Evolutionary conservation across 495 filamentous ascomycete species (phyloP), one percentile per base, ranked within the genome.

Genomic region (Mytilinidion resinicola): DNA sequence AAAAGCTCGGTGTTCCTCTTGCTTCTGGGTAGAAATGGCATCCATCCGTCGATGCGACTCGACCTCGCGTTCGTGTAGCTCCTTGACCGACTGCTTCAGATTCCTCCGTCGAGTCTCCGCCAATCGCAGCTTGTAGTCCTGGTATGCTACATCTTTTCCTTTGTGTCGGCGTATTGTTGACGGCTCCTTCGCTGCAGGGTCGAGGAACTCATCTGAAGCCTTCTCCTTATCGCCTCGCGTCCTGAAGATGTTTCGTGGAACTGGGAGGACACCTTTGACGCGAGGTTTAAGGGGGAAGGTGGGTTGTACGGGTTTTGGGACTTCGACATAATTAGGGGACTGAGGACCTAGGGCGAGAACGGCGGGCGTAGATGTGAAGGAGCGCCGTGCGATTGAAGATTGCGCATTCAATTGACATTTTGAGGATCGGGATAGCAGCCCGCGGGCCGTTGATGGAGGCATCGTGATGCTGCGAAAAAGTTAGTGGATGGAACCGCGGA

Each of bases 201-300:
- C 69, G 52, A 86, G 64, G 69, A 84, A 87, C 57, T 72, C 69
- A 36, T 76, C 62, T 36, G 76, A 72, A 34, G 80, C 74, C 68
- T 85, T 84, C 62, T 83, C 73, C 64, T 55, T 71, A 69, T 38
- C 73, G 70, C 60, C 63, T 0, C 77, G 77, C 68, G 52, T 60
- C 37, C 63, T 59, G 60, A 90, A 89, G 52, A 90, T 68, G 51
- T 83, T 74, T 53, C 85, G 79, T 34, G 88, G 88, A 6, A 82
- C 76, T 9, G 88, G 88, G 1, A 91, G 82, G 20, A 80, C 79
- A 68, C 88, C 88, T 73, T 89, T 89, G 57, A 87, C 76, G 55
- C 67, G 73, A 17, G 67, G 74, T 42, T 77, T 77, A 9, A 67
- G 61, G 9, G 70, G 68, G 71, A 65, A 69, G 56, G 65, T 60